phyloP scores from a whole-genome alignment of 768 basidiomycete genomes.

The Termitomyces sp. region DNA sequence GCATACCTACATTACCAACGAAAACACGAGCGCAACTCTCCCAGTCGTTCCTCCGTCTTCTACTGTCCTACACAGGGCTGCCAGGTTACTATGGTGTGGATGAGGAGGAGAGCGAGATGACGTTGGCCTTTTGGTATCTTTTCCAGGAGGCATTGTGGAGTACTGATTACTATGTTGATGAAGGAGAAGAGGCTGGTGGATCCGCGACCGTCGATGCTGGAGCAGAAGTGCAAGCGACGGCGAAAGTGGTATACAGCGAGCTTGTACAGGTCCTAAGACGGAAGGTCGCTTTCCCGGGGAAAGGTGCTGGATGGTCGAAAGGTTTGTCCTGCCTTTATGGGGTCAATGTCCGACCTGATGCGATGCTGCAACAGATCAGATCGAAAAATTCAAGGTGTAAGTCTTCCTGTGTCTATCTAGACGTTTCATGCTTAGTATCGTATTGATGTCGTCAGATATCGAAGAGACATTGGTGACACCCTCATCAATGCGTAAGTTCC shows the following conservation, averaged over 20 bases:
- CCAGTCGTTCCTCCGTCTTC: constrained; percentile 67
- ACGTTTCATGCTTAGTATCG: background rate
- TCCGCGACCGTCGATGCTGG: constrained; percentile 22
- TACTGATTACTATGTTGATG: constrained; percentile 46
- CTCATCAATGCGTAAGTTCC: constrained; percentile 77
- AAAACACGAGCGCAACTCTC: constrained; percentile 47
- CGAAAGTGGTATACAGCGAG: constrained; percentile 77
- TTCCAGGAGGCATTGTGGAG: constrained; percentile 87
- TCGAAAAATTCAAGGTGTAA: constrained; percentile 77
- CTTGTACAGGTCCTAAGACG: constrained; percentile 65
- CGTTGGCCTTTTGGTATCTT: constrained; percentile 86
- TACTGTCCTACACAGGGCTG: constrained; percentile 69
- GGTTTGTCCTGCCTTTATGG: constrained; percentile 41
- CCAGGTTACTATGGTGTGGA: constrained; percentile 79
- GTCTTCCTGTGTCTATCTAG: constrained; percentile 19
- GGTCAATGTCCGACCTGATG: background rate
- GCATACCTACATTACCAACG: constrained; percentile 6
- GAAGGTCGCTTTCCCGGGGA: constrained; percentile 74
- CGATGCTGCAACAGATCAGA: constrained; percentile 50
- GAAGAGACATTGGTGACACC: constrained; percentile 84
- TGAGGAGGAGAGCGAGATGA: constrained; percentile 86
- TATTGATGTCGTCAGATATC: constrained; percentile 49
- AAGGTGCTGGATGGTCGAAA: constrained; percentile 57
- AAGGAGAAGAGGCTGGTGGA: constrained; percentile 7
- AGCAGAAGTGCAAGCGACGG: constrained; percentile 35